phyloP scores from a whole-genome alignment of 768 basidiomycete species.

The Ephemerocybe angulata region DNA sequence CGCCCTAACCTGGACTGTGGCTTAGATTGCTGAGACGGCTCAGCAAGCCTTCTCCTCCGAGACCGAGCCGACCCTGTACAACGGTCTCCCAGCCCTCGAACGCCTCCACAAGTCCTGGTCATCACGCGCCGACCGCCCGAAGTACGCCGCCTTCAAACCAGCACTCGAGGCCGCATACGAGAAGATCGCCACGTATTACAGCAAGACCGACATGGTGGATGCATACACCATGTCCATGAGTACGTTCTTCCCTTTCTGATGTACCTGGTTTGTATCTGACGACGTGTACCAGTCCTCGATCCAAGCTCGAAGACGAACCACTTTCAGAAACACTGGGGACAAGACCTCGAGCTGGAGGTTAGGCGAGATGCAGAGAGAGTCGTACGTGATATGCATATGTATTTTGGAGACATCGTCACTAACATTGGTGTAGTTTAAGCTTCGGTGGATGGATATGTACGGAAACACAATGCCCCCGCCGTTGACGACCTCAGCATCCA shows the following conservation, averaged over 20 bases:
- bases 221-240: conserved; percentile 29
- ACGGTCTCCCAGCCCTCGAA: conserved; percentile 31
- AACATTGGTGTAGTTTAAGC: background rate
- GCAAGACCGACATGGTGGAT: conserved; percentile 21
- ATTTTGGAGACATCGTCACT: background rate
- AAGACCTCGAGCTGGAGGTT: background rate
- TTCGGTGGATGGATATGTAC: background rate
- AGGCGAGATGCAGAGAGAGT: background rate
- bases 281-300: background rate
- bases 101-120: conserved; percentile 26
- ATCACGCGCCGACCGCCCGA: background rate
- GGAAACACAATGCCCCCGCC: background rate
- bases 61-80: conserved; percentile 21
- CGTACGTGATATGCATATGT: background rate
- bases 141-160: conserved; percentile 18
- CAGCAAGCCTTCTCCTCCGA: conserved; percentile 36
- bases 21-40: conserved; percentile 25
- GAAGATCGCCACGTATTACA: conserved; percentile 29
- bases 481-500: background rate
- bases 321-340: background rate
- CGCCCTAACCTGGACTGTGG: background rate
- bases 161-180: conserved; percentile 21
- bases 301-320: background rate
- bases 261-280: background rate
- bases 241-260: conserved; percentile 9